Evolutionary conservation across 768 basidiomycete species (phyloP).

Genomic region (Hericium rajendrae): DNA sequence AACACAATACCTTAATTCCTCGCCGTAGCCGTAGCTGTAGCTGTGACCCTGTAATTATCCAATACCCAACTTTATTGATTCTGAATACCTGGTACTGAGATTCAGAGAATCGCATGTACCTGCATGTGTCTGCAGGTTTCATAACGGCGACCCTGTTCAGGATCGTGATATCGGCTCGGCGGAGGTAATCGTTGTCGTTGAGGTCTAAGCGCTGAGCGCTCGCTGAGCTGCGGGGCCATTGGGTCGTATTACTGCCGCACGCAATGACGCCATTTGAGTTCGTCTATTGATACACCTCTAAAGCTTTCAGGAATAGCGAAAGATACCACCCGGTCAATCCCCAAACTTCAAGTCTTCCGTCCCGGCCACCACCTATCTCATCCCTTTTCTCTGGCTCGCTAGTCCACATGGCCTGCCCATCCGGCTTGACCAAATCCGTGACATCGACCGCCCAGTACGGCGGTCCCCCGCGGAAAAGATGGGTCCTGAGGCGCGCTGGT

Average conservation of each 20-base stretch:
- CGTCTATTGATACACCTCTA: conserved; percentile 36
- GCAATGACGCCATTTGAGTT: too few relatives aligned
- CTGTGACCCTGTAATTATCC: too few relatives aligned
- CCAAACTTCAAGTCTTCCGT: conserved; percentile 61
- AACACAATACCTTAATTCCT: too few relatives aligned
- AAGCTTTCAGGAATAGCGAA: conserved; percentile 45
- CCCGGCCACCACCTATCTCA: conserved; percentile 32
- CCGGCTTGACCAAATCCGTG: conserved; percentile 38
- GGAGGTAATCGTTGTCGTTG: too few relatives aligned
- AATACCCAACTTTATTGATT: too few relatives aligned
- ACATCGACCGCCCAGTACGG: conserved; percentile 66
- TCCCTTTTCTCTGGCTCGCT: conserved; percentile 27
- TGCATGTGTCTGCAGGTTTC: neutral
- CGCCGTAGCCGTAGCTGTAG: too few relatives aligned
- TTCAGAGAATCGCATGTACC: neutral
- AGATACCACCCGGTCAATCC: conserved; percentile 83
- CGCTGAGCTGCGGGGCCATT: too few relatives aligned
- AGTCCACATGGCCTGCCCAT: conserved; percentile 19
- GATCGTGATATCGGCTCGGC: too few relatives aligned
- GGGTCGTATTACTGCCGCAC: too few relatives aligned
- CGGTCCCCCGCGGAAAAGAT: conserved; percentile 43
- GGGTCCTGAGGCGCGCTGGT: conserved; percentile 36
- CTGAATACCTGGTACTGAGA: too few relatives aligned
- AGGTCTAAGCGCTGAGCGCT: too few relatives aligned
- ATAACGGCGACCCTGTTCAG: too few relatives aligned